Conservation (phyloP, 306 rosid genomes). For the Canavalia gladiata region DNA sequence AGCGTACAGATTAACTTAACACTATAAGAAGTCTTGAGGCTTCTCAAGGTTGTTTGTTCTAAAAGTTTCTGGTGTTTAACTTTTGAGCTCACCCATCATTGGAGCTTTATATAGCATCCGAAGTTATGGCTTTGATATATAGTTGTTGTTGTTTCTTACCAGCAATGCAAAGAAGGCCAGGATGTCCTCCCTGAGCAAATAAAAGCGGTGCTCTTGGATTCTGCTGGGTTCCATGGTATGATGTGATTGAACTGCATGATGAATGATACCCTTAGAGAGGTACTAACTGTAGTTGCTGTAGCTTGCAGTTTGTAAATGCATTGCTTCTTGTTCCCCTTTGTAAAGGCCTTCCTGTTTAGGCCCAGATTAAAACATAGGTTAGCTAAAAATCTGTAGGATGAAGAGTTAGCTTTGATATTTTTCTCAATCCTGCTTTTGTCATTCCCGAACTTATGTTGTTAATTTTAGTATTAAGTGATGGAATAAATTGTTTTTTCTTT, state of each 20-base stretch:
- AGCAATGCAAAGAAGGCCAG: conserved; percentile 96
- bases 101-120: neutral
- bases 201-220: conserved; percentile 85
- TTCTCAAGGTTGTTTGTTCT: conserved; percentile 13
- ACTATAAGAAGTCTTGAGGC: neutral
- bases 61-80: neutral
- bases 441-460: conserved; percentile 39
- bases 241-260: conserved; percentile 51
- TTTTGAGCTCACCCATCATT: neutral
- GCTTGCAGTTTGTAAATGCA: conserved; percentile 54
- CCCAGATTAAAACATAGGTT: conserved; percentile 45
- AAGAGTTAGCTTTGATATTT: conserved; percentile 28
- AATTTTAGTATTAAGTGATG: conserved; percentile 39
- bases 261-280: conserved; percentile 42
- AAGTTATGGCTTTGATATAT: conserved; percentile 41
- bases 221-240: conserved; percentile 77
- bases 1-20: neutral
- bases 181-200: conserved; percentile 86
- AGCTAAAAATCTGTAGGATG: conserved; percentile 48
- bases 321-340: conserved; percentile 41
- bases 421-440: conserved; percentile 40
- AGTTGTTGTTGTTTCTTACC: conserved; percentile 46
- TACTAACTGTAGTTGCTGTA: conserved; percentile 45
- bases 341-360: conserved; percentile 36
- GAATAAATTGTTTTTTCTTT: conserved; percentile 38